Conservation (phyloP, 2,329 filamentous ascomycete species). For the Chrysoporthe cubensis region DNA sequence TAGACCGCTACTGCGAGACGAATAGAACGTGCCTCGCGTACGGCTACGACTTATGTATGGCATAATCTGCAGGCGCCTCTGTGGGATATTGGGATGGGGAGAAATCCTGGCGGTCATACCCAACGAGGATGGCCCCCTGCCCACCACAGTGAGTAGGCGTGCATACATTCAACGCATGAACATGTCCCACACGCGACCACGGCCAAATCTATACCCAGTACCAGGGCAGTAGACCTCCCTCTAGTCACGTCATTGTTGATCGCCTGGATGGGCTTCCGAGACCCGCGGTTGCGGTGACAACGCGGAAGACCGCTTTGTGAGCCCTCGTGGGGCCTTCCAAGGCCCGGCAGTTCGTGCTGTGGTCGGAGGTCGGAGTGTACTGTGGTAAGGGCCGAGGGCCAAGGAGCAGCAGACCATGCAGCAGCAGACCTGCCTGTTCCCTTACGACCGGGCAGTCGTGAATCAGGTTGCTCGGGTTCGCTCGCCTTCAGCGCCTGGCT, state of each 20-base stretch:
- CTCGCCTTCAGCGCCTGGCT: slow-evolving; percentile 6
- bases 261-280: not conserved
- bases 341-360: not conserved
- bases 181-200: too few species aligned
- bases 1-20: too few species aligned
- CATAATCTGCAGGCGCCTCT: too few species aligned
- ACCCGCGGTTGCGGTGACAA: not conserved
- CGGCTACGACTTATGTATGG: too few species aligned
- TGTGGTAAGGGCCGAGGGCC: not conserved
- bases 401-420: not conserved
- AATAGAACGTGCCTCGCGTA: too few species aligned
- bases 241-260: not conserved
- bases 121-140: too few species aligned
- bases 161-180: too few species aligned
- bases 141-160: too few species aligned
- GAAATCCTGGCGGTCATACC: too few species aligned
- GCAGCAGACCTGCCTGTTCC: not conserved
- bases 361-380: not conserved
- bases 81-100: too few species aligned
- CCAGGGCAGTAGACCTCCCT: not conserved
- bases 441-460: not conserved
- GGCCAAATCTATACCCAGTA: too few species aligned
- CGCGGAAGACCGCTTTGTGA: too few species aligned
- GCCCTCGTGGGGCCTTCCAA: not conserved
- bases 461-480: not conserved